A percentile compares a stretch with the other conserved stretches of the same genome.
These are phyloP conservation scores for Anthracocystis walkeri DNA, from an alignment of 1,284 basidiomycete genomes.

Conservation along the genomic window DNA sequence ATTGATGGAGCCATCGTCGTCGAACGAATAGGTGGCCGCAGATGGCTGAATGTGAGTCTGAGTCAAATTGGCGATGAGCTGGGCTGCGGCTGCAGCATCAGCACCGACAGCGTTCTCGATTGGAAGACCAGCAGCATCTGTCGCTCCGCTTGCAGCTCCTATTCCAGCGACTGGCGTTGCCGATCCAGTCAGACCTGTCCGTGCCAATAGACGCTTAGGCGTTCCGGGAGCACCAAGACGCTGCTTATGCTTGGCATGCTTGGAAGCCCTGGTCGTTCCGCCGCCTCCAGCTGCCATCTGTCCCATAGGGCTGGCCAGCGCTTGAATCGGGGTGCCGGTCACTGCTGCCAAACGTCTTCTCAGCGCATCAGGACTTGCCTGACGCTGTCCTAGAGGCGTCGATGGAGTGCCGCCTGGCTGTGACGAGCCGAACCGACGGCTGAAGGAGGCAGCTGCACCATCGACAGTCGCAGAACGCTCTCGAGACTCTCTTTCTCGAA, in stretches of 20 bases:
- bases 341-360: slow-evolving; percentile 44
- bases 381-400: slow-evolving; percentile 34
- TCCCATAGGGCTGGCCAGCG: slow-evolving; percentile 37
- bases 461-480: slow-evolving; percentile 39
- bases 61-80: slow-evolving; percentile 31
- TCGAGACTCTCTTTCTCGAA: slow-evolving; percentile 19
- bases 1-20: slow-evolving; percentile 58
- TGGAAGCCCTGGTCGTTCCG: slow-evolving; percentile 27
- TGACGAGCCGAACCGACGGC: slow-evolving; percentile 35
- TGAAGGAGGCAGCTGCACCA: not conserved
- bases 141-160: not conserved
- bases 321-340: slow-evolving; percentile 37
- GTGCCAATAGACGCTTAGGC: slow-evolving; percentile 38
- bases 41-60: slow-evolving; percentile 29
- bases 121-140: slow-evolving; percentile 6
- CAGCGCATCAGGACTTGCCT: slow-evolving; percentile 43
- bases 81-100: slow-evolving; percentile 26
- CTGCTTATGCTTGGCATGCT: slow-evolving; percentile 39
- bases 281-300: slow-evolving; percentile 1
- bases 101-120: slow-evolving; percentile 4
- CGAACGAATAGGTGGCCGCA: slow-evolving; percentile 32
- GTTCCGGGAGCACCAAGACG: slow-evolving; percentile 47
- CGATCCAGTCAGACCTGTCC: slow-evolving; percentile 16
- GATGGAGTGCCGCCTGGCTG: slow-evolving; percentile 43
- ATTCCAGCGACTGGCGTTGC: slow-evolving; percentile 21